These are phyloP conservation scores for Linum lewisii DNA, from an alignment of 345 rosid species.

Conservation along the genomic window DNA sequence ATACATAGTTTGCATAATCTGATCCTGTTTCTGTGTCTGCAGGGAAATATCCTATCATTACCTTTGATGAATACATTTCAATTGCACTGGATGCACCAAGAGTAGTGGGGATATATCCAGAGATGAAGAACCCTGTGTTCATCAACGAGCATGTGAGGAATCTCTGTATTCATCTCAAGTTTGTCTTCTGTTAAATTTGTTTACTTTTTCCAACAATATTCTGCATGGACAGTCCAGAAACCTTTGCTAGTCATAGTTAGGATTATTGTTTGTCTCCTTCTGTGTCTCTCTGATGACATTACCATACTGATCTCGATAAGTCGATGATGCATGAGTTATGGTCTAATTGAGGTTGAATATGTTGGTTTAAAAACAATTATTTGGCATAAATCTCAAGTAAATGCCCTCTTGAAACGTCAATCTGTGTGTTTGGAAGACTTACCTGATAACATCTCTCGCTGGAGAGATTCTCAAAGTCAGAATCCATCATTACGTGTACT, in stretches of 20 bases:
- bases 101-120: slow-evolving; percentile 94
- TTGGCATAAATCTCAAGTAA: no score
- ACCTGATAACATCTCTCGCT: no score
- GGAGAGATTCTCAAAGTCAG: no score
- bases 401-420: no score
- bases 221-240: background rate
- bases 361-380: no score
- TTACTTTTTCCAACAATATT: background rate
- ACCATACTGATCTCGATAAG: no score
- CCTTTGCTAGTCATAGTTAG: background rate
- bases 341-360: no score
- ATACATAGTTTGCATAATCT: background rate
- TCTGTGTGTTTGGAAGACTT: no score
- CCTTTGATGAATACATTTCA: slow-evolving; percentile 80
- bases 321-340: no score
- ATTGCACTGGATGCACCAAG: slow-evolving; percentile 77
- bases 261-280: no score
- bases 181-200: background rate
- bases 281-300: no score
- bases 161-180: slow-evolving; percentile 1
- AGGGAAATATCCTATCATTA: slow-evolving; percentile 74
- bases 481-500: no score
- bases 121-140: slow-evolving; percentile 84
- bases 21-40: slow-evolving; percentile 16
- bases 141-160: slow-evolving; percentile 69